Base-by-base conservation (phyloP, 148 eudicot genomes). In the Dianthus caryophyllus region DNA sequence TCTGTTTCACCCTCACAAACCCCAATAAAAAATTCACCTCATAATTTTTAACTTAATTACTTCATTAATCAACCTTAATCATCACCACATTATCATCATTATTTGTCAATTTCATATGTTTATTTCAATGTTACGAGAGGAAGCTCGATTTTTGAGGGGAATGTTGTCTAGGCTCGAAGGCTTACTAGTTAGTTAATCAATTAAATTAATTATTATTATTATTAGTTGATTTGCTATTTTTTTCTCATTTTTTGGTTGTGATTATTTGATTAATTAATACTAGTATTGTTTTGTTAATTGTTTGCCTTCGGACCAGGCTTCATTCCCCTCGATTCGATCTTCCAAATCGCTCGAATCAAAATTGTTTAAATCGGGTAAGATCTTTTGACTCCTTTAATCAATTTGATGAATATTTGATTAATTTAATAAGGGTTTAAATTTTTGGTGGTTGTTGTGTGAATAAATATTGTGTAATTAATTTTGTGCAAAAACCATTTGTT, bases 91-190 rank as follows among this genome's bases (percentile, higher is more conserved):
- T 4, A 20, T 16, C 24, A n/a, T n/a, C n/a, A 33, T 33, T 2
- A 33, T 3, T 61, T 18, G 16, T 26, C 6, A 51, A 47, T 64
- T 36, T 67, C 21, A 6, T 0, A 61, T 29, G 2, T 15, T 41
- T 41, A 1, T 41, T 5, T 6, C 1, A 60, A 8, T 26, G 9
- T 20, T 14, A 41, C 59, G 26, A 12, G 39, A 41, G 77, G 78
- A 73, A 79, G 82, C 72, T 79, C 66, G 51, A 72, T 65, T 21
- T 73, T 82, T 82, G 78, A 62, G 82, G 82, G 82, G 85, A 76
- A 82, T 82, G 82, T 76, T 67, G 82, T 73, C 78, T 82, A 63
- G 85, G 82, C 71, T 73, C 82, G 81, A 79, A 53, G 82, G 55
- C 70, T n/a, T 53, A 53, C 2, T 53, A 53, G 2, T 53, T 21